These are phyloP conservation scores for Ophiognomonia clavigignenti-juglandacearum DNA, from an alignment of 2,329 filamentous ascomycete species.

Conservation along the genomic window DNA sequence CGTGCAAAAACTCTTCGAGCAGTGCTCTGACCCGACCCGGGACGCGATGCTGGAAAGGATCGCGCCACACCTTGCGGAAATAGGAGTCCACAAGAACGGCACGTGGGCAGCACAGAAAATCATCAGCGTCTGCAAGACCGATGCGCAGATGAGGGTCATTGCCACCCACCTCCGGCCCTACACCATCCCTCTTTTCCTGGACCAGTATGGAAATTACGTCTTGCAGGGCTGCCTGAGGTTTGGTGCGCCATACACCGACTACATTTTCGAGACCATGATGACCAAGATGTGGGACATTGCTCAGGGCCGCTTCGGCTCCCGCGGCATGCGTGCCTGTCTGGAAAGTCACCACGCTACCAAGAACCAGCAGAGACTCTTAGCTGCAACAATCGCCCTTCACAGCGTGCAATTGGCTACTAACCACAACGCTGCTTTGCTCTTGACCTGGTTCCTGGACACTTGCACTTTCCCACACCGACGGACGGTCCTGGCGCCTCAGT, in stretches of 20 bases:
- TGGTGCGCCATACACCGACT: conserved; percentile 82
- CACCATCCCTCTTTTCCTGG: conserved; percentile 85
- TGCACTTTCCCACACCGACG: conserved; percentile 92
- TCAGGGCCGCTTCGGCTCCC: conserved; percentile 88
- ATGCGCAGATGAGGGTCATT: conserved; percentile 76
- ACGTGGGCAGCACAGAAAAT: conserved; percentile 99
- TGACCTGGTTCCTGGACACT: conserved; percentile 98
- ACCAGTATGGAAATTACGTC: conserved; percentile 98
- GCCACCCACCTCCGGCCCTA: conserved; percentile 81
- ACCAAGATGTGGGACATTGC: conserved; percentile 89
- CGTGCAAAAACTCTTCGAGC: conserved; percentile 98
- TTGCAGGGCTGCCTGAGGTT: conserved; percentile 95
- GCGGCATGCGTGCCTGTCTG: conserved; percentile 93
- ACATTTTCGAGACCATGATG: conserved; percentile 97
- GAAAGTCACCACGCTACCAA: conserved; percentile 95
- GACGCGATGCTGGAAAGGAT: conserved; percentile 89
- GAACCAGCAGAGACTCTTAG: conserved; percentile 92
- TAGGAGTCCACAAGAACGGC: conserved; percentile 97
- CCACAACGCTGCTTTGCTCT: conserved; percentile 84
- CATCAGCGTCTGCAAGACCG: conserved; percentile 89
- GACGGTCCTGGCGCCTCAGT: conserved; percentile 83
- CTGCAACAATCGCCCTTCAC: conserved; percentile 90
- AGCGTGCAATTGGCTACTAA: conserved; percentile 96
- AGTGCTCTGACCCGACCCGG: conserved; percentile 84
- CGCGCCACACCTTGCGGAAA: conserved; percentile 87